Conservation (phyloP, 306 rosid genomes). For the Abrus pulchellus region DNA sequence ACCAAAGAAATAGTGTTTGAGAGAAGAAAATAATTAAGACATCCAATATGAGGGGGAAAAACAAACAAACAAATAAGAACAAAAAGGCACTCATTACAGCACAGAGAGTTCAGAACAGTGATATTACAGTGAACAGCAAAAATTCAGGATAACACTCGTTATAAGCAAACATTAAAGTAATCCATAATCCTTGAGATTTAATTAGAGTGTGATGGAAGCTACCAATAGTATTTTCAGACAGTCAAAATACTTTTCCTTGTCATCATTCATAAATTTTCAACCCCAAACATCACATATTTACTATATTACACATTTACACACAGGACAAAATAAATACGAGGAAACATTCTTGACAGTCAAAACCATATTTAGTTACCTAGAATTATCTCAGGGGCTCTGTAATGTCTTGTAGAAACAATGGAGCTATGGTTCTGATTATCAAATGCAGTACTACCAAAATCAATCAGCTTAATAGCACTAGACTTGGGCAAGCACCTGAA, state of each 20-base stretch:
- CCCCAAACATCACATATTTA: constrained; percentile 26
- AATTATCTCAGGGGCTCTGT: constrained; percentile 97
- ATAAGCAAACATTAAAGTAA: not conserved
- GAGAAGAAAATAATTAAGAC: not conserved
- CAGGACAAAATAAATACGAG: constrained; percentile 44
- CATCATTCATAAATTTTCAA: constrained; percentile 1
- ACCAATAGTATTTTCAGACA: constrained; percentile 12
- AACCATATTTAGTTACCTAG: constrained; percentile 80
- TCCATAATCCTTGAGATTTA: not conserved
- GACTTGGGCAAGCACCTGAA: constrained; percentile 99
- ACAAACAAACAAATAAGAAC: not conserved
- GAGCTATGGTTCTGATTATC: constrained; percentile 93
- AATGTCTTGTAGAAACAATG: constrained; percentile 96
- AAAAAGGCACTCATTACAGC: not conserved
- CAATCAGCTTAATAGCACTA: constrained; percentile 99
- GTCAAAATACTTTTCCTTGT: constrained; percentile 22
- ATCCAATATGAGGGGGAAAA: not conserved
- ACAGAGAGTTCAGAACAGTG: constrained; percentile 24
- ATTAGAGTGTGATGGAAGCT: constrained; percentile 1
- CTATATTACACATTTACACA: constrained; percentile 41
- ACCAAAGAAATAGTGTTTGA: not conserved
- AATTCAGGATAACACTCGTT: constrained; percentile 3
- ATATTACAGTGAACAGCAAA: constrained; percentile 24
- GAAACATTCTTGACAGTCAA: constrained; percentile 54
- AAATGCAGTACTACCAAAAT: constrained; percentile 96